Percentiles rank a stretch among this genome's conserved stretches.
Evolutionary conservation across 306 rosid species (phyloP).

Genomic region (Prunus campanulata): DNA sequence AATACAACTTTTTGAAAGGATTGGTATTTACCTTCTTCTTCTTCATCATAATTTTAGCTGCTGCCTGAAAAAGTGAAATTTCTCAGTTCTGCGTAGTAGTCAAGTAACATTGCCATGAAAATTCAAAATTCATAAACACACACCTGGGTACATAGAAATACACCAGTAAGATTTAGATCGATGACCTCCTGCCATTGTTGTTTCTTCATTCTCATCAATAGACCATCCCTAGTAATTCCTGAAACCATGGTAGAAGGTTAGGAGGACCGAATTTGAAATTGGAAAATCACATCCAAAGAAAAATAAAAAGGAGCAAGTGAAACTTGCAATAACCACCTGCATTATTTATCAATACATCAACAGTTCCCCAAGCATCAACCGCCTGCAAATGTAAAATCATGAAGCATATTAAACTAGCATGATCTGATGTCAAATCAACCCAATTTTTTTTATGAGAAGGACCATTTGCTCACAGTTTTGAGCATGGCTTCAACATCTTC

Average conservation of each 20-base stretch:
- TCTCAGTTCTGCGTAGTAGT: slow-evolving; percentile 24
- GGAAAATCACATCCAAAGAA: not conserved
- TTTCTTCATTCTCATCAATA: slow-evolving; percentile 95
- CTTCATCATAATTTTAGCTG: slow-evolving; percentile 92
- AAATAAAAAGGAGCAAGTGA: slow-evolving; percentile 1
- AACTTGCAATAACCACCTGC: slow-evolving; percentile 72
- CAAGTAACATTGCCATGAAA: slow-evolving; percentile 12
- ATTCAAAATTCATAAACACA: slow-evolving; percentile 18
- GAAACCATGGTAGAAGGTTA: slow-evolving; percentile 26
- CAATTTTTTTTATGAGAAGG: slow-evolving; percentile 4
- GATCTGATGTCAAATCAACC: slow-evolving; percentile 23
- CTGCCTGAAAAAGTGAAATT: slow-evolving; percentile 56
- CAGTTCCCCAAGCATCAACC: slow-evolving; percentile 94
- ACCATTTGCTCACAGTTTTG: slow-evolving; percentile 62
- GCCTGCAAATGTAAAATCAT: slow-evolving; percentile 58
- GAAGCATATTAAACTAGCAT: slow-evolving; percentile 20
- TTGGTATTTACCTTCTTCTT: slow-evolving; percentile 68
- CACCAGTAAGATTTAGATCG: slow-evolving; percentile 95
- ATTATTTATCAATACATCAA: slow-evolving; percentile 83
- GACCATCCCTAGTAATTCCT: slow-evolving; percentile 92
- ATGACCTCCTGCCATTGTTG: slow-evolving; percentile 94
- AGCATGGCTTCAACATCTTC: slow-evolving; percentile 84
- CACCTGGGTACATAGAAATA: slow-evolving; percentile 82
- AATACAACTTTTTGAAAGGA: not conserved
- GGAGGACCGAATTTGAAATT: slow-evolving; percentile 10